Conservation (phyloP, 345 rosid genomes). For the Hirschfeldia incana region DNA sequence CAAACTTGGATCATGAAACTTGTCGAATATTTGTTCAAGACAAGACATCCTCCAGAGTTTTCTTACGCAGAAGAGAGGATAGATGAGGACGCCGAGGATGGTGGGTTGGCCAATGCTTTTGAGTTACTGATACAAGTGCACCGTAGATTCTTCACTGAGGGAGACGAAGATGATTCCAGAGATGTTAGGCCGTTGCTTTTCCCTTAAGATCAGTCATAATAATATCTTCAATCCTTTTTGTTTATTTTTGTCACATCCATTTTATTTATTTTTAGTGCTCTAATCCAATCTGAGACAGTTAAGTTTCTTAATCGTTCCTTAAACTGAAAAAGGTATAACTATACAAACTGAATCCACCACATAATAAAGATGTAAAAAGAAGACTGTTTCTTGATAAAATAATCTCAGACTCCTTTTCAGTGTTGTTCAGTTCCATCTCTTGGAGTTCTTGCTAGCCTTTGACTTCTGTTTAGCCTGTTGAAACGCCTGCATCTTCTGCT, state of each 20-base stretch:
- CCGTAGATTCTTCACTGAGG: not conserved
- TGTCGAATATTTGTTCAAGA: not conserved
- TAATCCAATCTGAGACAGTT: too few species aligned
- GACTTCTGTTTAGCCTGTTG: constrained; percentile 72
- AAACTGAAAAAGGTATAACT: not conserved
- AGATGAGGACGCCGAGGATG: not conserved
- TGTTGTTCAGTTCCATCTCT: constrained; percentile 85
- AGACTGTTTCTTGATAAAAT: constrained; percentile 7
- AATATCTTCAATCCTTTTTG: too few species aligned
- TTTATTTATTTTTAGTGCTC: too few species aligned
- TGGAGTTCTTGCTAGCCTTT: constrained; percentile 53
- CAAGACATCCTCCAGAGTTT: not conserved
- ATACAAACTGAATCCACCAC: constrained; percentile 26
- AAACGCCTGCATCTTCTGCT: constrained; percentile 83
- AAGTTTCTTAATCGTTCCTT: not conserved
- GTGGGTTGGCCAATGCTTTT: constrained; percentile 14
- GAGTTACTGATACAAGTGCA: not conserved
- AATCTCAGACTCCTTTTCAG: not conserved
- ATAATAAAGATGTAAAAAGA: not conserved
- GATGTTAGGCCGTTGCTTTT: too few species aligned
- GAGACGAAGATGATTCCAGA: too few species aligned
- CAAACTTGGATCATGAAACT: too few species aligned
- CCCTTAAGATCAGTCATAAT: too few species aligned
- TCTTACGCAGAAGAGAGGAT: not conserved
- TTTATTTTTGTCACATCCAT: too few species aligned